Conservation (phyloP, 495 filamentous ascomycete species). For the Bacidia rubella region DNA sequence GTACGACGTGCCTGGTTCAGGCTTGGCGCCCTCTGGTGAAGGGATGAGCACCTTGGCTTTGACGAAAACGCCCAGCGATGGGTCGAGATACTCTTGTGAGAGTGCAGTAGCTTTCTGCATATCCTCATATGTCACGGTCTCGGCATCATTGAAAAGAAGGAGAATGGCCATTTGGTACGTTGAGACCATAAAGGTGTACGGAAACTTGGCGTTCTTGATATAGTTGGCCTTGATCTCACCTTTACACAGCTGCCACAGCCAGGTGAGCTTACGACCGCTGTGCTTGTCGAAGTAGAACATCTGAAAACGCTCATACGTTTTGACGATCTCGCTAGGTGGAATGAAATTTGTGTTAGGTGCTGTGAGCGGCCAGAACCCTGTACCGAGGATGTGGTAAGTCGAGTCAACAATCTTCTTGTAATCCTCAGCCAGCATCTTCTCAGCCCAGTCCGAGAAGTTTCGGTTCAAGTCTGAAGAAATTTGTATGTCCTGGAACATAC, state of each 20-base stretch:
- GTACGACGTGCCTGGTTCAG: slow-evolving; percentile 62
- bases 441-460: slow-evolving; percentile 60
- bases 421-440: slow-evolving; percentile 46
- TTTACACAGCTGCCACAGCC: slow-evolving; percentile 97
- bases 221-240: slow-evolving; percentile 90
- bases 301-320: slow-evolving; percentile 77
- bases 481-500: slow-evolving; percentile 99
- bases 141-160: slow-evolving; percentile 87
- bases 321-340: slow-evolving; percentile 69
- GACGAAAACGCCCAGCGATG: slow-evolving; percentile 66
- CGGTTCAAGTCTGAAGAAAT: slow-evolving; percentile 93
- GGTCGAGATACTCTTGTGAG: slow-evolving; percentile 66
- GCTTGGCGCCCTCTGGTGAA: slow-evolving; percentile 56
- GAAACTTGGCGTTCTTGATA: slow-evolving; percentile 71
- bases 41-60: slow-evolving; percentile 79
- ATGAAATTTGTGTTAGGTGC: slow-evolving; percentile 75
- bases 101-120: slow-evolving; percentile 71
- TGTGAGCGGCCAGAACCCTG: slow-evolving; percentile 91
- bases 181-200: slow-evolving; percentile 95
- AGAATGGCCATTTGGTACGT: slow-evolving; percentile 96
- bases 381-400: slow-evolving; percentile 78
- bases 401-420: slow-evolving; percentile 54
- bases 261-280: slow-evolving; percentile 87
- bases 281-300: slow-evolving; percentile 94
- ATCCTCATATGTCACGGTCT: slow-evolving; percentile 74